Evolutionary conservation across 2,329 filamentous ascomycete species (phyloP).

Genomic region (Cladosporium cucumerinum): DNA sequence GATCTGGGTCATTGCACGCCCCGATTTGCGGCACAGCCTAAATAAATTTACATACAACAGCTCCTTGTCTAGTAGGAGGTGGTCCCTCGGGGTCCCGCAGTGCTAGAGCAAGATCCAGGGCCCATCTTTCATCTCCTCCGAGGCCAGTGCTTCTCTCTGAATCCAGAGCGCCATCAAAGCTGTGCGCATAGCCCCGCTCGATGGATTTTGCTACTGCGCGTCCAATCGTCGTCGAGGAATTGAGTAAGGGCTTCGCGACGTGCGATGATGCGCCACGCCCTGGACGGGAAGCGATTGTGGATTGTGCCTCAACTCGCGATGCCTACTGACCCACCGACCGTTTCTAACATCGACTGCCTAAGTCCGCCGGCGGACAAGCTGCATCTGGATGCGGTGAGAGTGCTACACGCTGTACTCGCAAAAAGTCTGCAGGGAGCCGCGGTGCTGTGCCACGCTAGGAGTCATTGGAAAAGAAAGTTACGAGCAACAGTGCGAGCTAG

Average conservation of each 20-base stretch:
- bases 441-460: conserved; percentile 10
- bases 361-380: not conserved
- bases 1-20: not conserved
- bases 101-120: conserved; percentile 6
- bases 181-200: conserved; percentile 11
- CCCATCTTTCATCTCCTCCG: conserved; percentile 17
- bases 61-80: conserved; percentile 5
- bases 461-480: conserved; percentile 16
- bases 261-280: not conserved
- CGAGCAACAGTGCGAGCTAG: conserved; percentile 2
- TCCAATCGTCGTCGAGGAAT: conserved; percentile 1
- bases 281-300: not conserved
- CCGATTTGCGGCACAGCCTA: not conserved
- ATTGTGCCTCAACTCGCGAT: not conserved
- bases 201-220: conserved; percentile 1
- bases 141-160: conserved; percentile 13
- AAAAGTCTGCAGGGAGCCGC: conserved; percentile 3
- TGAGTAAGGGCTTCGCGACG: not conserved
- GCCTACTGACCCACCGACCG: not conserved
- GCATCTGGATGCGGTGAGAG: conserved; percentile 9
- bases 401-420: not conserved
- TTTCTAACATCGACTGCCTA: not conserved
- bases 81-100: conserved; percentile 6
- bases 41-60: conserved; percentile 3
- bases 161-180: conserved; percentile 11